Evolutionary conservation across 2,329 filamentous ascomycete species (phyloP), one percentile per base, ranked within the genome.

Genomic region (Exophiala lecanii-corni): DNA sequence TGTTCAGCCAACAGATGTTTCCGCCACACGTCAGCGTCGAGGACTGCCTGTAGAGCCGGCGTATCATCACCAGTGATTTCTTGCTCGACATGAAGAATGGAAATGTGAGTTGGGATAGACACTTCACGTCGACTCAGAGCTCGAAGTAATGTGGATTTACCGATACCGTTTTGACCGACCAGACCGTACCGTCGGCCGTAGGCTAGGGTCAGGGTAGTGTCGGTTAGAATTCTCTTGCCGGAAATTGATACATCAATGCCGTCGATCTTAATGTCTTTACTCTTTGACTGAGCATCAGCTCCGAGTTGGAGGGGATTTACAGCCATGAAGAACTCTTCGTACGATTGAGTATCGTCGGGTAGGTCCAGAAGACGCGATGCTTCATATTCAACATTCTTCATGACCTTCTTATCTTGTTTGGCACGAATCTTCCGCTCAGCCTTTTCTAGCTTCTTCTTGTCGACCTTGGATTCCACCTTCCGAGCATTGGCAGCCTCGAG

Each of bases 291-390:
- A 43, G 78, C 66, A 54, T 75, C 81, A 16, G 75, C 70, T 41
- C 89, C 91, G 48, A 97, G 60, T 63, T 97, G 91, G 51, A 98
- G 77, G 49, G 92, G 92, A 66, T 98, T 98, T 72, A 98, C 92
- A 41, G 88, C 84, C 92, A 98, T 97, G 78, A 94, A 98, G 70
- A 98, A 97, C 64, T 98, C 92, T 68, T 98, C 92, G 64, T 98
- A 98, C 30, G 88, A 94, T 73, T 95, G 84, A 9, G 89, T 74
- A 58, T 83, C 79, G 58, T 91, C 84, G 3, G 87, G 76, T 66
- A 87, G 79, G 61, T 94, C 84, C 54, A 98, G 80, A 55, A 98
- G 74, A 55, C 82, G 82, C 9, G 92, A 97, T 0, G 92, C 86
- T 70, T 98, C 92, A 65, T 98, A 98, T 68, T 96, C 87, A 56